Conservation (phyloP, 371 early-diverging fungal genomes). For the Blakeslea trispora region DNA sequence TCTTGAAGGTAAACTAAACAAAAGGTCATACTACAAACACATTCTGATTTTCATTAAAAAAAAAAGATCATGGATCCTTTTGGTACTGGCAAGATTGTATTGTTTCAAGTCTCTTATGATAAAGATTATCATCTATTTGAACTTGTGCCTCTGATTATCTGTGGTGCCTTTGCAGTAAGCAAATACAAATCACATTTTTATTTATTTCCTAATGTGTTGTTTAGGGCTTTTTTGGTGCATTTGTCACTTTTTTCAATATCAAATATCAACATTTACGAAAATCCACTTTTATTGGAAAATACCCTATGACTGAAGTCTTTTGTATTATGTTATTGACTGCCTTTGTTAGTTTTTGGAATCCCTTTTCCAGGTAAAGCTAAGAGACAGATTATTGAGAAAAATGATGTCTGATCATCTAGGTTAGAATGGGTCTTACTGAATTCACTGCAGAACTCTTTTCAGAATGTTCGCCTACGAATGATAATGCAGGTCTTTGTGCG, state of each 20-base stretch:
- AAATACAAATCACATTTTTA: too few relatives aligned
- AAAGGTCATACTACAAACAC: too few relatives aligned
- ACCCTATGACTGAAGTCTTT: slow-evolving; percentile 73
- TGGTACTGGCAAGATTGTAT: slow-evolving; percentile 86
- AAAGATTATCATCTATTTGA: slow-evolving; percentile 90
- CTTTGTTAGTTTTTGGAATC: slow-evolving; percentile 73
- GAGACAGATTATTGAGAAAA: too few relatives aligned
- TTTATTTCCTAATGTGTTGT: too few relatives aligned
- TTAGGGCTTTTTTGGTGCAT: slow-evolving; percentile 86
- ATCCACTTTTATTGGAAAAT: slow-evolving; percentile 45
- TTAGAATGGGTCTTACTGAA: slow-evolving; percentile 72
- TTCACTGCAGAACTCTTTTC: slow-evolving; percentile 77
- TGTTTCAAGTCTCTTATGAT: slow-evolving; percentile 89
- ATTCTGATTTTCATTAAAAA: too few relatives aligned
- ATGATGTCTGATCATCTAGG: not conserved
- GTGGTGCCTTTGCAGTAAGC: slow-evolving; percentile 84
- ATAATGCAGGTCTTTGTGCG: slow-evolving; percentile 69
- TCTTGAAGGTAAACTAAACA: slow-evolving; percentile 63
- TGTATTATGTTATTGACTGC: slow-evolving; percentile 74
- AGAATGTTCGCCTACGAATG: slow-evolving; percentile 69
- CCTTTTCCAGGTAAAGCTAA: slow-evolving; percentile 61
- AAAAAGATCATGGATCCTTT: slow-evolving; percentile 80
- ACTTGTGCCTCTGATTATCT: slow-evolving; percentile 73
- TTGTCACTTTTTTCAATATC: slow-evolving; percentile 73
- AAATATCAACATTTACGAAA: slow-evolving; percentile 67